Percentiles rank a stretch among this genome's conserved stretches.
phyloP scores from a whole-genome alignment of 768 basidiomycete genomes.

The Amyloporia xantha region DNA sequence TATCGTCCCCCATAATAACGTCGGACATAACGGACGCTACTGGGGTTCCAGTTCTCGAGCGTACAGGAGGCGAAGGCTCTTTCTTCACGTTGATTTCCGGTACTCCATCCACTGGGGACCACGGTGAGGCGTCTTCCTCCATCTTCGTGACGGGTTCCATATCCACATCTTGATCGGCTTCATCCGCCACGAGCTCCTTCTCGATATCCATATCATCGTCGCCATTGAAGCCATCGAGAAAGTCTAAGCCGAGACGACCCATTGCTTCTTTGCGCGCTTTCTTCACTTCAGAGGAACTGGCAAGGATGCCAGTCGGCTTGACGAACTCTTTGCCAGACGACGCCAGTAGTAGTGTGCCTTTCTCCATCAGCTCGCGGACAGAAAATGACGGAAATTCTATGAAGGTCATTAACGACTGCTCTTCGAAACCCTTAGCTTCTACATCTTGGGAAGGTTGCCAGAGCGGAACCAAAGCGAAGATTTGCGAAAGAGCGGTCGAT shows the following conservation, averaged over 20 bases:
- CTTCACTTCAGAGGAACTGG: conserved; percentile 74
- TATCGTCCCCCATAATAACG: conserved; percentile 39
- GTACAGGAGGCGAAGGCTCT: conserved; percentile 30
- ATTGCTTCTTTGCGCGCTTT: conserved; percentile 86
- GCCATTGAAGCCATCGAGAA: conserved; percentile 64
- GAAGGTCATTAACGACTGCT: conserved; percentile 23
- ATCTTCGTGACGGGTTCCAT: conserved; percentile 25
- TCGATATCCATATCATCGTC: conserved; percentile 82
- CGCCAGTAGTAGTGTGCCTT: conserved; percentile 73
- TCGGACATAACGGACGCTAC: conserved; percentile 37
- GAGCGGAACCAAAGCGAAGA: conserved; percentile 76
- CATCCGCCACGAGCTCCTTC: conserved; percentile 68
- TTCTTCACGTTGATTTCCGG: conserved; percentile 21
- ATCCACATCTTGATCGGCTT: conserved; percentile 38
- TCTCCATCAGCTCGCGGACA: conserved; percentile 68
- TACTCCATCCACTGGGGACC: conserved; percentile 42
- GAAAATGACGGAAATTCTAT: conserved; percentile 73
- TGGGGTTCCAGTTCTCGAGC: conserved; percentile 40
- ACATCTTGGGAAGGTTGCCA: conserved; percentile 54
- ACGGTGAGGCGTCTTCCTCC: conserved; percentile 30
- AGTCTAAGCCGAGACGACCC: conserved; percentile 81
- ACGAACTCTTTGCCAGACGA: conserved; percentile 92
- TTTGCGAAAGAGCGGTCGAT: conserved; percentile 80
- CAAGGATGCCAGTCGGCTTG: conserved; percentile 65
- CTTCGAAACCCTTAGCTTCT: conserved; percentile 23